Evolutionary conservation across 2,329 filamentous ascomycete species (phyloP).

Genomic region (Epichloe amarillans): DNA sequence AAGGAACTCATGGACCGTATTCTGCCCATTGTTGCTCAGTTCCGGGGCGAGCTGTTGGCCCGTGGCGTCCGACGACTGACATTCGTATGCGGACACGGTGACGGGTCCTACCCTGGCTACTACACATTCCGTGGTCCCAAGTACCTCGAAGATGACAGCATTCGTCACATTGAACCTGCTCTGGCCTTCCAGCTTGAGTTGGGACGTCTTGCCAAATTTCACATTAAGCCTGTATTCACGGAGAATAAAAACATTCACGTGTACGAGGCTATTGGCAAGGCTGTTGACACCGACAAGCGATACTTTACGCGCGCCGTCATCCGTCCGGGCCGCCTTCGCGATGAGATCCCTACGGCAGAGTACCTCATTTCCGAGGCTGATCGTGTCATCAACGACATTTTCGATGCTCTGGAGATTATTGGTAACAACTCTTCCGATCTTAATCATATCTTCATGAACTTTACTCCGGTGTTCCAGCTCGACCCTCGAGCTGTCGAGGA

Average conservation of each 20-base stretch:
- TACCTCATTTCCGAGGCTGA: conserved; percentile 97
- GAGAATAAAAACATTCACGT: conserved; percentile 99
- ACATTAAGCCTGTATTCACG: conserved; percentile 95
- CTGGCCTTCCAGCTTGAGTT: conserved; percentile 98
- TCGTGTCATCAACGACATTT: conserved; percentile 90
- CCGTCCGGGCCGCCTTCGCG: conserved; percentile 80
- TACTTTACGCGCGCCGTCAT: conserved; percentile 98
- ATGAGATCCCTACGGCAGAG: conserved; percentile 96
- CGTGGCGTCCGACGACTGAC: conserved; percentile 80
- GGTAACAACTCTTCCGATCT: conserved; percentile 98
- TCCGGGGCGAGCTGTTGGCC: conserved; percentile 70
- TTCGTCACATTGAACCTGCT: conserved; percentile 92
- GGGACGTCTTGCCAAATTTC: conserved; percentile 85
- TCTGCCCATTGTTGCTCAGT: conserved; percentile 58
- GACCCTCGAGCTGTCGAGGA: conserved; percentile 82
- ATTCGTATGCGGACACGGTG: conserved; percentile 89
- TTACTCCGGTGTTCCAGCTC: conserved; percentile 90
- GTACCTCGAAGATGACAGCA: conserved; percentile 85
- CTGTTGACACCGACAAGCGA: conserved; percentile 88
- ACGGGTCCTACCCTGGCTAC: conserved; percentile 91
- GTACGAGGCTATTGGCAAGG: conserved; percentile 92
- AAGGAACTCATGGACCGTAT: conserved; percentile 68
- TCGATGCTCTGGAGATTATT: conserved; percentile 95
- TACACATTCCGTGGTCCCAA: conserved; percentile 92
- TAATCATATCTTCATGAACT: conserved; percentile 99